phyloP scores from a whole-genome alignment of 257 asterid genomes.

The Solanum raphanifolium region DNA sequence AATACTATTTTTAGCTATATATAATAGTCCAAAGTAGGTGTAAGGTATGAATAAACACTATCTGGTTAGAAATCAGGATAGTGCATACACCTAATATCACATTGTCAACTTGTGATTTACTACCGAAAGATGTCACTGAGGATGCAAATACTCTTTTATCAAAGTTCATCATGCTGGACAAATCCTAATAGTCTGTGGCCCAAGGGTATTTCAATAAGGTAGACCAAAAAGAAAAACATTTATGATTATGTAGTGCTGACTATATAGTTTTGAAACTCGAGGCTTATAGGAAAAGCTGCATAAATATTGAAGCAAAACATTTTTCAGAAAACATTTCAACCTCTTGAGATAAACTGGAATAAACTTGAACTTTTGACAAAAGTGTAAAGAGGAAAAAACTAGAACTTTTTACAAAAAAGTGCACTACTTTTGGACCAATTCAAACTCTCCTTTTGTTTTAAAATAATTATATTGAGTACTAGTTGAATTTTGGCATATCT shows the following conservation, averaged over 20 bases:
- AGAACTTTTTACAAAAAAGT: neutral
- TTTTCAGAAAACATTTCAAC: neutral
- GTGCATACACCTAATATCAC: no score
- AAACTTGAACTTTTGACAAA: neutral
- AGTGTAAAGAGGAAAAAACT: neutral
- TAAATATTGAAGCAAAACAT: neutral
- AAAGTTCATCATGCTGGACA: no score
- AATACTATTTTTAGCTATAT: no score
- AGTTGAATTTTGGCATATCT: neutral
- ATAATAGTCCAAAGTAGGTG: no score
- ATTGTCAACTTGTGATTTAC: no score
- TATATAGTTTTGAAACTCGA: conserved; percentile 66
- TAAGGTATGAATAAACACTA: no score
- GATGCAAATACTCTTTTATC: no score
- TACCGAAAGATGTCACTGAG: no score
- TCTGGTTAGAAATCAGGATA: no score
- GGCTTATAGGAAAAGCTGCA: conserved; percentile 57
- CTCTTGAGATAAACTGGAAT: neutral
- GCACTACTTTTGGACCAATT: neutral
- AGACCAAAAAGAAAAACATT: neutral
- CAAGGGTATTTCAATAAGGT: no score
- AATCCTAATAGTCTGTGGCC: no score
- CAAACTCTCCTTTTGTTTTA: neutral
- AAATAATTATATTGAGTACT: neutral
- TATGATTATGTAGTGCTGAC: conserved; percentile 43